Evolutionary conservation across 306 rosid species (phyloP), one percentile per base, ranked within the genome.

Genomic region (Luffa acutangula): DNA sequence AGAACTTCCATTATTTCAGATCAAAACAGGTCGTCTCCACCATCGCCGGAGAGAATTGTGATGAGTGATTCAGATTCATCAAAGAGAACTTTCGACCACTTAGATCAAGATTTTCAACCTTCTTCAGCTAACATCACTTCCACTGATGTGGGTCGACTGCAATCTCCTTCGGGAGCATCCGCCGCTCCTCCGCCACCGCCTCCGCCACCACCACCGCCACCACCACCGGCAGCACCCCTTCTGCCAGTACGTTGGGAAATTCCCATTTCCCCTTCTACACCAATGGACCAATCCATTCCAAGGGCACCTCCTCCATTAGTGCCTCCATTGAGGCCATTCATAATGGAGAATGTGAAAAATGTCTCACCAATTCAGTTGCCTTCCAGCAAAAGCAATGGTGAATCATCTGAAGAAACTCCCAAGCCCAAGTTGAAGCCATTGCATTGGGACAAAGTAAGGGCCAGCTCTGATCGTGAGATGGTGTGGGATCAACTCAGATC

Each of bases 381-480:
- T 33, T 86, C 86, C 1, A 78, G 71, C 82, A 81, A 86, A 56
- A 82, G 58, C 60, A 76, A 66, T 15, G 39, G 75, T 81, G 91
- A 82, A 78, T 83, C 75, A 14, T 77, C 77, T 31, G 96, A 83
- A 72, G 97, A 88, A 77, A 82, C 56, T 51, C 85, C 87, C 2
- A 95, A 95, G 41, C 97, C 93, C 3, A 95, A 89, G 88, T 81
- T 95, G 83, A 95, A 95, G 91, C 96, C 97, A 3, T 85, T 95
- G 58, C 99, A 95, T 84, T 95, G 99, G 99, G 99, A 95, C 69
- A 95, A 95, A 90, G 99, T 95, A 43, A 90, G 97, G 86, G 97
- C 99, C 1, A 95, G 96, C 80, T 95, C 99, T 34, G 96, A 91
- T 80, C 92, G 97, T 48, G 99, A 89, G 82, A 95, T 89, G 99